Conservation (phyloP, 768 basidiomycete genomes). For the Sistotremastrum niveocremeum region DNA sequence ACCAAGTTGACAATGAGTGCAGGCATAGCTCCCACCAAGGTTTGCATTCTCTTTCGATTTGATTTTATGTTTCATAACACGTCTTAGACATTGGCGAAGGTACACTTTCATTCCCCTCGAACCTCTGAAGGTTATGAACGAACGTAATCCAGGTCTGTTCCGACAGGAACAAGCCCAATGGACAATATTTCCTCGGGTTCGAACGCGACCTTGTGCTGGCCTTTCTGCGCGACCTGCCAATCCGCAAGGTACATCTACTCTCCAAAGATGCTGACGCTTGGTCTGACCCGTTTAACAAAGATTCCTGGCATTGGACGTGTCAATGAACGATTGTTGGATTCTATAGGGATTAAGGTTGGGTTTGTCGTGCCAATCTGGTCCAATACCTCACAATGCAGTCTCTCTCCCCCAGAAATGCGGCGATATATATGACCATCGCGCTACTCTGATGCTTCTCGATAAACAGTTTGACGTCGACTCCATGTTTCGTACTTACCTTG, state of each 20-base stretch:
- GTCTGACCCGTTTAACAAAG: conserved; percentile 2
- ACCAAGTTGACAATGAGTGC: conserved; percentile 87
- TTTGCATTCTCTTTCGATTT: conserved; percentile 24
- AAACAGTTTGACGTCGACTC: conserved; percentile 71
- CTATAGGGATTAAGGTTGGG: conserved; percentile 70
- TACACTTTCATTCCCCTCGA: conserved; percentile 17
- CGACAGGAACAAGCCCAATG: conserved; percentile 95
- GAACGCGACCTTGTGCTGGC: conserved; percentile 44
- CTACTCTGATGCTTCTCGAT: conserved; percentile 67
- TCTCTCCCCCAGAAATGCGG: conserved; percentile 55
- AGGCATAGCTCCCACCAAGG: conserved; percentile 92
- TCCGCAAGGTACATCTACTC: conserved; percentile 39
- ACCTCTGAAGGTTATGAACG: not conserved
- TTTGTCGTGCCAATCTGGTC: not conserved
- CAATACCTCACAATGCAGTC: not conserved
- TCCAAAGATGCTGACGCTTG: not conserved
- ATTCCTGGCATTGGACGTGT: conserved; percentile 87
- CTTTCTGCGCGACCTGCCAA: conserved; percentile 74
- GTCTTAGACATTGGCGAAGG: conserved; percentile 80
- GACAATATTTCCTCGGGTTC: conserved; percentile 70
- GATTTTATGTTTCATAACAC: conserved; percentile 9
- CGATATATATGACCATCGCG: conserved; percentile 72
- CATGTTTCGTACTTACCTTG: conserved; percentile 70
- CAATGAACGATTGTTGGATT: conserved; percentile 74
- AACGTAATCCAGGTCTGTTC: conserved; percentile 63